Evolutionary conservation across 768 basidiomycete genomes (phyloP).

Genomic region (Vararia minispora): DNA sequence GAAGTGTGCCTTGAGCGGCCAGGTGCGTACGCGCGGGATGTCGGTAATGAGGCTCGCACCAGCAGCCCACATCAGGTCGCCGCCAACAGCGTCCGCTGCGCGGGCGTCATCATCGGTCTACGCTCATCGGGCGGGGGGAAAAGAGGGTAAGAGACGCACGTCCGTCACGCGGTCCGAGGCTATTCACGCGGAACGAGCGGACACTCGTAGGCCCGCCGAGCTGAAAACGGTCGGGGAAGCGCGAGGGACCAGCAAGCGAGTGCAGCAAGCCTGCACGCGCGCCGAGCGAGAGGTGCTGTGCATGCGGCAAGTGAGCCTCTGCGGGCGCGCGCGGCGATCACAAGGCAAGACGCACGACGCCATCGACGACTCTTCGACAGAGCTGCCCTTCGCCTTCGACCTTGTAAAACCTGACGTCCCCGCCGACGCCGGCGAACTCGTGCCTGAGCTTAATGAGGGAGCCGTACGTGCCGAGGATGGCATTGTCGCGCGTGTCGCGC

Average conservation of each 20-base stretch:
- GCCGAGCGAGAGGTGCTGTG: slow-evolving; percentile 64
- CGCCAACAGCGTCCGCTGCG: slow-evolving; percentile 76
- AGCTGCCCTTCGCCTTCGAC: slow-evolving; percentile 53
- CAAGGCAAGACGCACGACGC: slow-evolving; percentile 37
- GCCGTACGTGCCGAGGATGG: slow-evolving; percentile 51
- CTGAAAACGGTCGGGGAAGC: slow-evolving; percentile 83
- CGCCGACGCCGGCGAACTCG: slow-evolving; percentile 73
- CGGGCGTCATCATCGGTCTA: background rate
- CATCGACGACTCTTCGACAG: slow-evolving; percentile 44
- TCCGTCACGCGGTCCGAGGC: slow-evolving; percentile 69
- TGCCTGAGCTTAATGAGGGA: slow-evolving; percentile 49
- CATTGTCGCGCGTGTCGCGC: slow-evolving; percentile 68
- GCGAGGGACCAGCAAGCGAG: slow-evolving; percentile 41
- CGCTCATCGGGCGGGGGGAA: background rate
- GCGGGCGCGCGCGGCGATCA: background rate
- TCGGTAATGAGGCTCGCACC: slow-evolving; percentile 69
- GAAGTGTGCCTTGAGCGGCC: slow-evolving; percentile 74
- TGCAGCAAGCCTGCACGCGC: slow-evolving; percentile 63
- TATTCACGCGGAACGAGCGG: slow-evolving; percentile 63
- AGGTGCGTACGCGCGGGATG: slow-evolving; percentile 60
- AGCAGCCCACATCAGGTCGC: slow-evolving; percentile 69
- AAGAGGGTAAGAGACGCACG: slow-evolving; percentile 35
- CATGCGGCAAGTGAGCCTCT: background rate
- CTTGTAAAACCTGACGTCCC: slow-evolving; percentile 71
- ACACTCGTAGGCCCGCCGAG: slow-evolving; percentile 86